These are phyloP conservation scores for Mortierella sp. DNA, from an alignment of 371 early-diverging fungal genomes.

Conservation along the genomic window DNA sequence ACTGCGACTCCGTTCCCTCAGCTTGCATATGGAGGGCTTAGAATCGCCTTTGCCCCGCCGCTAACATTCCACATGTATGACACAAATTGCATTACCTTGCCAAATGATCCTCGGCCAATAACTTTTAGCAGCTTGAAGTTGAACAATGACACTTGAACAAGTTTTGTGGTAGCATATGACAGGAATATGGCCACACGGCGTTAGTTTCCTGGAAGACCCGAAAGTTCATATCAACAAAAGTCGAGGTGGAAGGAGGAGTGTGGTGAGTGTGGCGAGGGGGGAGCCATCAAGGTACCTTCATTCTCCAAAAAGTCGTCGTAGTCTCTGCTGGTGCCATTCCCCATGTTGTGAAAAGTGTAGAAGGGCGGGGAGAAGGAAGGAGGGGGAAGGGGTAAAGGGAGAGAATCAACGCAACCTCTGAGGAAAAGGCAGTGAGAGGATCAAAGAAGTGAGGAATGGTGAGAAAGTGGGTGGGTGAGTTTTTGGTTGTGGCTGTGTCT, in stretches of 20 bases:
- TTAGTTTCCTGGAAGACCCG: too few species aligned
- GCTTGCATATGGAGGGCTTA: too few species aligned
- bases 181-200: background rate
- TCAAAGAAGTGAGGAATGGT: background rate
- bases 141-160: constrained; percentile 56
- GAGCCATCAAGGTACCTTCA: constrained; percentile 34
- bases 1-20: too few species aligned
- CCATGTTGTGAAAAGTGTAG: constrained; percentile 17
- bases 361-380: background rate
- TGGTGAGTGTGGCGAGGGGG: background rate
- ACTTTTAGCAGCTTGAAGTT: constrained; percentile 71
- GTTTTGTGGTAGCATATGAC: constrained; percentile 55
- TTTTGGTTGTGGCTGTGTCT: too few species aligned
- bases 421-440: background rate
- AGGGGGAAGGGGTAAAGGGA: background rate
- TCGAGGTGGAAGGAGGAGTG: too few species aligned
- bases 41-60: too few species aligned
- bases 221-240: too few species aligned
- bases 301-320: constrained; percentile 50
- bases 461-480: background rate
- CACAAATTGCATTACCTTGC: constrained; percentile 66
- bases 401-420: background rate
- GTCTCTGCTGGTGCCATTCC: constrained; percentile 47
- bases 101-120: constrained; percentile 82
- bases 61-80: too few species aligned